Percentiles rank a stretch among this genome's conserved stretches.
These are phyloP conservation scores for Botrytis fragariae DNA, from an alignment of 2,329 filamentous ascomycete genomes.

Conservation along the genomic window DNA sequence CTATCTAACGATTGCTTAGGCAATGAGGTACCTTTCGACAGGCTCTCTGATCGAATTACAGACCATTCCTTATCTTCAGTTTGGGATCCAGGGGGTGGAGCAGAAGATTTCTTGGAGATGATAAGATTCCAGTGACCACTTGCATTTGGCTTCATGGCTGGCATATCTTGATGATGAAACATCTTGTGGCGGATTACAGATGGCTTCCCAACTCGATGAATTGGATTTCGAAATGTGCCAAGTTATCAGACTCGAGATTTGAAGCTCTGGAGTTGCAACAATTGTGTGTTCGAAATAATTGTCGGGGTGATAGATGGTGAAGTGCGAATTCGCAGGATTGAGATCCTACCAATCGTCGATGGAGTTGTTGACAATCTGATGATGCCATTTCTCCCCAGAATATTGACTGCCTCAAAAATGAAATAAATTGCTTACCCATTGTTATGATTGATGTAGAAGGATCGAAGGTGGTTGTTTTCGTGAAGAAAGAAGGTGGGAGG, in stretches of 20 bases:
- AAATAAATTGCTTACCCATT: constrained; percentile 40
- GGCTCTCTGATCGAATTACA: constrained; percentile 17
- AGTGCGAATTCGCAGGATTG: neutral
- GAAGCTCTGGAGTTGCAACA: neutral
- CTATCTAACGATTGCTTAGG: constrained; percentile 21
- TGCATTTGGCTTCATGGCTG: neutral
- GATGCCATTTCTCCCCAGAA: constrained; percentile 17
- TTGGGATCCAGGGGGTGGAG: neutral
- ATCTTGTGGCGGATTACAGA: neutral
- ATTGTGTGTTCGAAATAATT: neutral
- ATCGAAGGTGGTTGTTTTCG: constrained; percentile 34
- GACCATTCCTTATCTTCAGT: neutral
- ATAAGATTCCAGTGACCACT: constrained; percentile 12
- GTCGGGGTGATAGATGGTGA: neutral
- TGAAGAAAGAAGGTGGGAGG: constrained; percentile 17
- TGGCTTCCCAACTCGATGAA: neutral
- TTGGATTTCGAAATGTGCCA: neutral
- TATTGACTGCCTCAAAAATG: constrained; percentile 26
- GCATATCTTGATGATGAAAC: constrained; percentile 4
- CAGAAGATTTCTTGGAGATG: neutral
- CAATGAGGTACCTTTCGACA: neutral
- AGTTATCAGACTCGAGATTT: constrained; percentile 3
- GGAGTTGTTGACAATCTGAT: neutral
- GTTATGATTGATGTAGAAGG: constrained; percentile 35
- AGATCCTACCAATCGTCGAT: neutral